These are phyloP conservation scores for Nothophytophthora sp. DNA, from an alignment of 352 stramenopile genomes.

Conservation along the genomic window DNA sequence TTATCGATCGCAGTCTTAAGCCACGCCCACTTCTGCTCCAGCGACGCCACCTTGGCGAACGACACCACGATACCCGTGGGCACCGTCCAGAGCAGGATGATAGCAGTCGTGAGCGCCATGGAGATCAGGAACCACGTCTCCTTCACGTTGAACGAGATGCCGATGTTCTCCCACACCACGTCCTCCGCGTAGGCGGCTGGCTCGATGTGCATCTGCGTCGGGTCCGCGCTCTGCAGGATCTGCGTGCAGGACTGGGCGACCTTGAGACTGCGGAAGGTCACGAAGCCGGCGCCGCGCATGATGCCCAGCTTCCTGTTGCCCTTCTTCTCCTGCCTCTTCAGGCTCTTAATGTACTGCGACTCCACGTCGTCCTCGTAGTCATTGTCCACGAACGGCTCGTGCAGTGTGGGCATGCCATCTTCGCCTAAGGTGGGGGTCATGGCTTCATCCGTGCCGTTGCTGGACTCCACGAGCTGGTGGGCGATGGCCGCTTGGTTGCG, in stretches of 20 bases:
- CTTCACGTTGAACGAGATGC: conserved; percentile 74
- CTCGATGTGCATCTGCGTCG: conserved; percentile 73
- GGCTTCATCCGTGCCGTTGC: too few relatives aligned
- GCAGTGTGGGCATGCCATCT: too few relatives aligned
- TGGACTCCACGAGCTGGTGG: conserved; percentile 58
- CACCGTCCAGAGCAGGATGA: conserved; percentile 87
- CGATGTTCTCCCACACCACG: conserved; percentile 82
- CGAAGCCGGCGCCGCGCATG: conserved; percentile 76
- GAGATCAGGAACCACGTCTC: conserved; percentile 74
- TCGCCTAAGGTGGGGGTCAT: too few relatives aligned
- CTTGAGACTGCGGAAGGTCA: conserved; percentile 81
- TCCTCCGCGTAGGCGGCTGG: conserved; percentile 62
- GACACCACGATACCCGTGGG: conserved; percentile 78
- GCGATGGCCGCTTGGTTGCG: conserved; percentile 64
- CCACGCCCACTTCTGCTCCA: conserved; percentile 52
- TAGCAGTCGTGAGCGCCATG: conserved; percentile 49
- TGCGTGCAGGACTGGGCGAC: conserved; percentile 76
- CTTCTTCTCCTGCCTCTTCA: conserved; percentile 43
- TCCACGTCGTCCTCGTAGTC: conserved; percentile 38
- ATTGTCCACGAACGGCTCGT: conserved; percentile 46
- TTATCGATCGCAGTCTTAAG: conserved; percentile 45
- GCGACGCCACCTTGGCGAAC: conserved; percentile 62
- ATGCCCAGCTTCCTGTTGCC: conserved; percentile 50
- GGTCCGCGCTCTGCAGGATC: conserved; percentile 73
- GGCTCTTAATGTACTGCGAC: conserved; percentile 59